phyloP scores from a whole-genome alignment of 768 basidiomycete species.

The Saitozyma sp. region DNA sequence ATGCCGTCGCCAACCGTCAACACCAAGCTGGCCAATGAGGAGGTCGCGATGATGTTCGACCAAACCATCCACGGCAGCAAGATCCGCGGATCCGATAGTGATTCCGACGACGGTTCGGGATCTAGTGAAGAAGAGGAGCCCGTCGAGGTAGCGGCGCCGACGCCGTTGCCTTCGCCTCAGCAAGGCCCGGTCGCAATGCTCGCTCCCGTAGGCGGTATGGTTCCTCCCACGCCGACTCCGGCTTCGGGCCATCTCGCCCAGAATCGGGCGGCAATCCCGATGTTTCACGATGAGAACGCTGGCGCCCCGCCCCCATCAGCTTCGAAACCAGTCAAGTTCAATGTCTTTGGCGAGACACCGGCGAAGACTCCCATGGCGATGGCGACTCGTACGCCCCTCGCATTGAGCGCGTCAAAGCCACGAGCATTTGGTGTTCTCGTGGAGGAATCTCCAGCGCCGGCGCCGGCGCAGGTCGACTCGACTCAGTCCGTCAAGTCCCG shows the following conservation, averaged over 20 bases:
- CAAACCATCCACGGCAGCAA: conserved; percentile 53
- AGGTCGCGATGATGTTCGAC: conserved; percentile 96
- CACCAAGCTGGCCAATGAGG: conserved; percentile 89
- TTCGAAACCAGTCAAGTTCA: conserved; percentile 26
- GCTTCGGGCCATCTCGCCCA: conserved; percentile 32
- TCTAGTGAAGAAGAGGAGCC: conserved; percentile 10
- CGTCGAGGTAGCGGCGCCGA: conserved; percentile 28
- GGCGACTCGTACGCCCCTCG: conserved; percentile 29
- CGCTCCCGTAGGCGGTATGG: conserved; percentile 32
- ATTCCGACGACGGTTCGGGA: conserved; percentile 35
- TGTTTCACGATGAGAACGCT: conserved; percentile 37
- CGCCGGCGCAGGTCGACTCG: not conserved
- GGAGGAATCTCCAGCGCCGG: conserved; percentile 6
- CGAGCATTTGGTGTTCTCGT: conserved; percentile 29
- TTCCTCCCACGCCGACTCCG: conserved; percentile 53
- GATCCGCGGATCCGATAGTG: conserved; percentile 20
- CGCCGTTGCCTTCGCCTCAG: conserved; percentile 39
- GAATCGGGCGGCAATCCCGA: conserved; percentile 2
- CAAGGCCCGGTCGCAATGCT: conserved; percentile 33
- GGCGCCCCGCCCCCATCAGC: conserved; percentile 20
- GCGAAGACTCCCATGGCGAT: conserved; percentile 45
- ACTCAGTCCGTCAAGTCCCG: conserved; percentile 13
- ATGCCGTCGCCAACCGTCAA: conserved; percentile 76
- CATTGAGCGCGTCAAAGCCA: conserved; percentile 22
- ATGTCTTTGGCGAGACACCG: conserved; percentile 47